Conservation (phyloP, 805 yeast genomes). For the Wickerhamiella allomyrinae region DNA sequence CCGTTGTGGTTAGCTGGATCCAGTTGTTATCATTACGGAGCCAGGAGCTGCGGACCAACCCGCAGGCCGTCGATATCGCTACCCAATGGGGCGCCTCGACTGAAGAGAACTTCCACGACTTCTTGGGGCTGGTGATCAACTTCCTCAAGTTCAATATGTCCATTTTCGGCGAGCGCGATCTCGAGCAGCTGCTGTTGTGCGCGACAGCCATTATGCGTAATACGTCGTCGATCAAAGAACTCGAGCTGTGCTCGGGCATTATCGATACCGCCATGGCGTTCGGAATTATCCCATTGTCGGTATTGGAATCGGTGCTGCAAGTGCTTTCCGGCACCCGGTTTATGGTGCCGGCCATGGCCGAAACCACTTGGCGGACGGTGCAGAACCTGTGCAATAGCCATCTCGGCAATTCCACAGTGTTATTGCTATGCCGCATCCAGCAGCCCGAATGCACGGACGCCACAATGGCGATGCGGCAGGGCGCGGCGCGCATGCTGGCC, state of each 20-base stretch:
- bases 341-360: constrained; percentile 26
- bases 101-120: constrained; percentile 19
- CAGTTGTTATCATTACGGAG: constrained; percentile 20
- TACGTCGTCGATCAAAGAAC: constrained; percentile 28
- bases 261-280: constrained; percentile 32
- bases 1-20: constrained; percentile 28
- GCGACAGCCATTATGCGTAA: constrained; percentile 28
- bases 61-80: constrained; percentile 17
- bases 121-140: constrained; percentile 30
- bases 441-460: constrained; percentile 18
- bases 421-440: constrained; percentile 22
- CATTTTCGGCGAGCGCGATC: constrained; percentile 30
- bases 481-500: constrained; percentile 25
- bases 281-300: constrained; percentile 33
- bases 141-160: constrained; percentile 37
- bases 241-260: constrained; percentile 29
- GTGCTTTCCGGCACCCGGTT: constrained; percentile 34
- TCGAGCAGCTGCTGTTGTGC: constrained; percentile 25
- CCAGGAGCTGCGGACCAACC: constrained; percentile 22
- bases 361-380: constrained; percentile 29
- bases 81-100: constrained; percentile 19
- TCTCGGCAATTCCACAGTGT: constrained; percentile 25
- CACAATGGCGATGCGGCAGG: constrained; percentile 23
- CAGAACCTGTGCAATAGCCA: constrained; percentile 28
- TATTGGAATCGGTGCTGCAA: constrained; percentile 28